These are phyloP conservation scores for Tolypocladium pustulatum DNA, from an alignment of 2,329 filamentous ascomycete genomes.

Conservation along the genomic window DNA sequence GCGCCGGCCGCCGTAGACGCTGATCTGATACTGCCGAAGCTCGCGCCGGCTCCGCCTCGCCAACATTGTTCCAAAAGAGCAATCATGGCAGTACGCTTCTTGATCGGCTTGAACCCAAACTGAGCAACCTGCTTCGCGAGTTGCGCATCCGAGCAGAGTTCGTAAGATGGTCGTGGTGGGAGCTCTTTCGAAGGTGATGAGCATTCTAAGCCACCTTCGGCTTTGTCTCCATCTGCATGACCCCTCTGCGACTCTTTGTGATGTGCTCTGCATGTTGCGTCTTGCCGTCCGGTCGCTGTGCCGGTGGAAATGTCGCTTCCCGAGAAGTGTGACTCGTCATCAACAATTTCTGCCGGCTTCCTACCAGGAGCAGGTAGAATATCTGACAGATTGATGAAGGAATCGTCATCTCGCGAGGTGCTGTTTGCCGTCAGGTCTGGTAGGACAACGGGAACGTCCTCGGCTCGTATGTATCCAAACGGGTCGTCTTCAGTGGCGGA, in stretches of 20 bases:
- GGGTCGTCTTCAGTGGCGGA: conserved; percentile 20
- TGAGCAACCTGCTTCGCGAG: conserved; percentile 49
- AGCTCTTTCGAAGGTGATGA: background rate
- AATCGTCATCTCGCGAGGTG: conserved; percentile 6
- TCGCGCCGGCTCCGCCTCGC: conserved; percentile 29
- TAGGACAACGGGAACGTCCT: background rate
- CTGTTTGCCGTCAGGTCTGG: background rate
- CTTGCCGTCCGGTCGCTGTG: background rate
- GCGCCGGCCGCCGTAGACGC: background rate
- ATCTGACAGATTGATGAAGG: conserved; percentile 14
- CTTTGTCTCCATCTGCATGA: background rate
- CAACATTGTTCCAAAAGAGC: conserved; percentile 60
- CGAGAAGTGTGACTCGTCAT: conserved; percentile 8
- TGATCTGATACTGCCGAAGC: background rate
- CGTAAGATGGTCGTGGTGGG: conserved; percentile 41
- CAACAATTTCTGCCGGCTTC: background rate
- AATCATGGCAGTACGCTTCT: conserved; percentile 59
- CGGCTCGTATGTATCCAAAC: conserved; percentile 24
- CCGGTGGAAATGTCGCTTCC: conserved; percentile 11
- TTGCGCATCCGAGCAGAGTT: conserved; percentile 50
- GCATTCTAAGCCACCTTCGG: background rate
- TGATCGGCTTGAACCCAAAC: conserved; percentile 66
- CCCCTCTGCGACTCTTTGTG: background rate
- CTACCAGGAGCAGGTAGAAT: conserved; percentile 7
- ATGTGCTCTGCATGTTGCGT: background rate